Conservation (phyloP, 2,329 filamentous ascomycete genomes). For the Venturiaceae sp. region DNA sequence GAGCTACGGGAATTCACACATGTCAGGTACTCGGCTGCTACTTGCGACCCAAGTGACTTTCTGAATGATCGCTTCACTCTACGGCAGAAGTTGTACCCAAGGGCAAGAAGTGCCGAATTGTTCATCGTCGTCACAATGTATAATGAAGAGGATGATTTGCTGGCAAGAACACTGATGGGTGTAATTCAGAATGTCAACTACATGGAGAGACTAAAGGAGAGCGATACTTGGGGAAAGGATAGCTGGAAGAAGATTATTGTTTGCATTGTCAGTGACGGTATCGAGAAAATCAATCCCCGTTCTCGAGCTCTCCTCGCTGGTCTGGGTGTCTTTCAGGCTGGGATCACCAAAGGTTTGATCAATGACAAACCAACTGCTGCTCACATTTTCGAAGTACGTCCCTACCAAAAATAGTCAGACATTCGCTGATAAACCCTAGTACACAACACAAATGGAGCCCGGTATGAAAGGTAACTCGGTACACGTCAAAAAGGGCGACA, state of each 20-base stretch:
- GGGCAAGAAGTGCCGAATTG: slow-evolving; percentile 82
- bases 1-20: slow-evolving; percentile 82
- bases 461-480: slow-evolving; percentile 87
- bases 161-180: slow-evolving; percentile 90
- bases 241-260: slow-evolving; percentile 99
- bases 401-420: not conserved
- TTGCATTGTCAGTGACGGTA: slow-evolving; percentile 91
- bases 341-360: slow-evolving; percentile 96
- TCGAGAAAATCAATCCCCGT: slow-evolving; percentile 90
- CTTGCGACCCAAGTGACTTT: slow-evolving; percentile 84
- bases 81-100: slow-evolving; percentile 83
- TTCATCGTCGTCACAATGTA: slow-evolving; percentile 99
- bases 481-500: slow-evolving; percentile 68
- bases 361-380: slow-evolving; percentile 89
- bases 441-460: slow-evolving; percentile 77
- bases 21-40: slow-evolving; percentile 90
- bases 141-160: slow-evolving; percentile 94
- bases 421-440: slow-evolving; percentile 44
- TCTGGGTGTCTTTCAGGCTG: slow-evolving; percentile 95
- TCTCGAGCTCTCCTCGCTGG: slow-evolving; percentile 83
- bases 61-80: slow-evolving; percentile 84
- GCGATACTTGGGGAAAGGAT: slow-evolving; percentile 96
- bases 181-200: slow-evolving; percentile 99
- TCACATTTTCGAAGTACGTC: slow-evolving; percentile 67
- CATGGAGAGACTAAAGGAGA: slow-evolving; percentile 88